Conservation (phyloP, 2,329 filamentous ascomycete species). For the Penicillium corylophilum region DNA sequence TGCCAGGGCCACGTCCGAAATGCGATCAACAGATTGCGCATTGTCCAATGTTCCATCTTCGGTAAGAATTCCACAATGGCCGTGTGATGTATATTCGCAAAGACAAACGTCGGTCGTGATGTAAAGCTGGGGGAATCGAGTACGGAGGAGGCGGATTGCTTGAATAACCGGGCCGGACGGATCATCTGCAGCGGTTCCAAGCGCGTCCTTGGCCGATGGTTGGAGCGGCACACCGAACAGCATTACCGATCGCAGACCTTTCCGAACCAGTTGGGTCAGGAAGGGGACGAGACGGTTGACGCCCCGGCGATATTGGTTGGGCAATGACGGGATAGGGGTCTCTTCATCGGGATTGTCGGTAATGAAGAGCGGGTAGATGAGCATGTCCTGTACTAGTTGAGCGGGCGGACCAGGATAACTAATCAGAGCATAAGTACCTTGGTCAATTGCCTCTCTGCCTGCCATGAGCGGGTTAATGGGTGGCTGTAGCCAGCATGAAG, state of each 20-base stretch:
- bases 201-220: conserved; percentile 78
- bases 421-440: conserved; percentile 57
- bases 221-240: conserved; percentile 90
- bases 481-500: conserved; percentile 81
- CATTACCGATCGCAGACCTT: conserved; percentile 89
- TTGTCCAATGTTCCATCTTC: conserved; percentile 95
- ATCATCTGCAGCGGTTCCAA: conserved; percentile 90
- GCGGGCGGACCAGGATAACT: not conserved
- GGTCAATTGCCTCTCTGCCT: conserved; percentile 79
- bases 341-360: conserved; percentile 94
- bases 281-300: conserved; percentile 82
- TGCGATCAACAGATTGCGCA: conserved; percentile 84
- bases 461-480: conserved; percentile 75
- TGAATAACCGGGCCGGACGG: conserved; percentile 88
- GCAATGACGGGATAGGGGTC: conserved; percentile 82
- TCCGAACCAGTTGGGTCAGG: conserved; percentile 80
- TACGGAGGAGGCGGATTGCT: conserved; percentile 77
- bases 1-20: conserved; percentile 94
- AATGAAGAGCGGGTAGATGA: conserved; percentile 96
- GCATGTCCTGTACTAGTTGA: conserved; percentile 70
- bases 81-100: conserved; percentile 97
- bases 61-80: conserved; percentile 92
- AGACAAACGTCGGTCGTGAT: conserved; percentile 92
- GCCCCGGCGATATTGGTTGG: conserved; percentile 84
- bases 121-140: conserved; percentile 85